A percentile compares a stretch with the other conserved stretches of the same genome.
phyloP scores from a whole-genome alignment of 768 basidiomycete species.

The Lactarius quietus region DNA sequence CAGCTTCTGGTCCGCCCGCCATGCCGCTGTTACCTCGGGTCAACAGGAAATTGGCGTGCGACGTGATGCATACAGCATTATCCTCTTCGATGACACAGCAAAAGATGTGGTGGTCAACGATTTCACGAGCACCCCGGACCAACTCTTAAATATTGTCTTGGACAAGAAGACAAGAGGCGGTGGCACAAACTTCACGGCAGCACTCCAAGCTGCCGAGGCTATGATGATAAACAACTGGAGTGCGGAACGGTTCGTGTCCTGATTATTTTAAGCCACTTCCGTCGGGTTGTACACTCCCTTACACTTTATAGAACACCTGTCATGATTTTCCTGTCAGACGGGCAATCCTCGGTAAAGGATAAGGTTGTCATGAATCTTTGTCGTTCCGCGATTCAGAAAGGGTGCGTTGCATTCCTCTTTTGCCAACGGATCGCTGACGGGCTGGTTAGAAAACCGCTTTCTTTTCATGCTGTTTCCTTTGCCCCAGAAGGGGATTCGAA shows the following conservation, averaged over 20 bases:
- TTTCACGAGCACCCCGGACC: slow-evolving; percentile 42
- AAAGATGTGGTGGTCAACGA: slow-evolving; percentile 41
- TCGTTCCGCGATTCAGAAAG: slow-evolving; percentile 41
- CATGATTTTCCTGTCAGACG: slow-evolving; percentile 57
- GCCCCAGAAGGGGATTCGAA: slow-evolving; percentile 33
- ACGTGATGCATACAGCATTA: slow-evolving; percentile 54
- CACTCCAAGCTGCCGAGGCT: slow-evolving; percentile 36
- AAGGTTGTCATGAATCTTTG: slow-evolving; percentile 40
- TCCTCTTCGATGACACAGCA: slow-evolving; percentile 40
- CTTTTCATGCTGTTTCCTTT: slow-evolving; percentile 59
- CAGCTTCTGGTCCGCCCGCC: slow-evolving; percentile 54
- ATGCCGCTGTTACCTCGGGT: slow-evolving; percentile 34
- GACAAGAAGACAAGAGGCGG: slow-evolving; percentile 27
- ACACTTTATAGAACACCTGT: slow-evolving; percentile 41
- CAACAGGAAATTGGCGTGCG: slow-evolving; percentile 32
- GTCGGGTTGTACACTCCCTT: slow-evolving; percentile 6
- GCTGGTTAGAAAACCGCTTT: slow-evolving; percentile 46
- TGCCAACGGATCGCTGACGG: background rate
- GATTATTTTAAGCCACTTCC: background rate
- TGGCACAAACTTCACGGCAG: slow-evolving; percentile 46
- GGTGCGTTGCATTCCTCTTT: slow-evolving; percentile 33
- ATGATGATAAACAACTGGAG: slow-evolving; percentile 49
- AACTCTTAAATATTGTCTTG: slow-evolving; percentile 42
- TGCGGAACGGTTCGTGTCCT: slow-evolving; percentile 40
- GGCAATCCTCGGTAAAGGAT: slow-evolving; percentile 43